Evolutionary conservation across 2,329 filamentous ascomycete genomes (phyloP), one percentile per base, ranked within the genome.

Genomic region (Curvularia sp.): DNA sequence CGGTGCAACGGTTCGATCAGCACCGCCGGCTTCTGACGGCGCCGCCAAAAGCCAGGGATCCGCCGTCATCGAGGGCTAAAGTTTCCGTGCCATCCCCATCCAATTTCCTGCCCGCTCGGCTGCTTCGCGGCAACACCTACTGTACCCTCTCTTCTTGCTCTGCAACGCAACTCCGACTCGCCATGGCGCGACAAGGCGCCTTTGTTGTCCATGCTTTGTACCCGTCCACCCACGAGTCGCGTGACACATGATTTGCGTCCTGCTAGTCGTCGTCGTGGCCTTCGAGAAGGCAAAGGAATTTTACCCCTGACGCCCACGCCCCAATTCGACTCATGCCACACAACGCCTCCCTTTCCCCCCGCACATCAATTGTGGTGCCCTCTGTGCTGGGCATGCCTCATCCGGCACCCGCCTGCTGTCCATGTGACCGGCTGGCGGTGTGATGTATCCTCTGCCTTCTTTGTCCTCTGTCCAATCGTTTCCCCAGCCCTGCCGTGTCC

Each of bases 401-500:
- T 53, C 57, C 53, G 35, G 43, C 22, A n/a, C 5, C 30, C 5
- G 26, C 41, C 47, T 53, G 62, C 47, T 53, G 62, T 66, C 71
- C 71, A 73, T 70, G 69, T 74, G 71, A 69, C 64, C 62, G 67
- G 62, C 51, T 58, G 64, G 73, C 74, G 72, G 74, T 75, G 72
- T 75, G 71, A 66, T 66, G 57, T 57, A 31, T 44, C 47, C 24
- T 26, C 30, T 42, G 24, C 55, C 55, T 5, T 33, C 54, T 31
- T 59, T 53, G 13, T 55, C 38, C n/a, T 31, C 57, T 52, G 43
- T 52, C 63, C 65, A 71, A 68, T 67, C 65, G 55, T 47, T 63
- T 55, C 51, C 58, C 18, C 18, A 18, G 18, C 18, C 35, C 47
- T 57, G 9, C 8, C 33, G 42, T 35, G 38, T n/a, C 26, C 46